Conservation (phyloP, 2,329 filamentous ascomycete genomes). For the Fusarium clavum region DNA sequence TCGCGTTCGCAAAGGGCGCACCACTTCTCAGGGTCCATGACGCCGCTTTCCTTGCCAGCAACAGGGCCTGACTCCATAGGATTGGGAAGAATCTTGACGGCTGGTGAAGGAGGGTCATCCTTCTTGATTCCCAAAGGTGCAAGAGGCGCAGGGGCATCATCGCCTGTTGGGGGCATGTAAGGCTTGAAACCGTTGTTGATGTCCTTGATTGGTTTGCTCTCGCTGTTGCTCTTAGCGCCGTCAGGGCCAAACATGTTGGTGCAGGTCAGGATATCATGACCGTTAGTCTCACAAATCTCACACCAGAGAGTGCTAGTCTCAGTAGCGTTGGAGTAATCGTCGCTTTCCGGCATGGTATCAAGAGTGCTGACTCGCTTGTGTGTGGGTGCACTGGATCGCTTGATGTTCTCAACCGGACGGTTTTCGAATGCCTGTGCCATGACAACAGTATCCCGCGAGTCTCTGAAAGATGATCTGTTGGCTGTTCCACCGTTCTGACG, state of each 20-base stretch:
- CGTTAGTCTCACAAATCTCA: conserved; percentile 92
- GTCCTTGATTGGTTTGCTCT: conserved; percentile 49
- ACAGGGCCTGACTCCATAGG: conserved; percentile 75
- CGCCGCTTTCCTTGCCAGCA: conserved; percentile 80
- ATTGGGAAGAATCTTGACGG: conserved; percentile 67
- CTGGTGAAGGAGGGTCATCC: conserved; percentile 51
- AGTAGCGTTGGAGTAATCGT: conserved; percentile 75
- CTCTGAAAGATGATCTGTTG: conserved; percentile 69
- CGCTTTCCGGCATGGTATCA: conserved; percentile 77
- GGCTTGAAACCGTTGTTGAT: conserved; percentile 54
- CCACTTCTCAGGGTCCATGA: conserved; percentile 90
- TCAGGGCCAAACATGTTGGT: conserved; percentile 82
- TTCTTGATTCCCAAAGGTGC: conserved; percentile 63
- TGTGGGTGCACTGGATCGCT: conserved; percentile 61
- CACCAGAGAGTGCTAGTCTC: conserved; percentile 86
- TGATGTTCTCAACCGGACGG: conserved; percentile 60
- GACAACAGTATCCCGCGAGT: conserved; percentile 74
- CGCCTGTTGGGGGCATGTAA: conserved; percentile 55
- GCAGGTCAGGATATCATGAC: conserved; percentile 94
- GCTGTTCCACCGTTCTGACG: conserved; percentile 57
- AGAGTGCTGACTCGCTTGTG: conserved; percentile 67
- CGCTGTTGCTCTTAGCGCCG: conserved; percentile 50
- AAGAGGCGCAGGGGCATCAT: conserved; percentile 66
- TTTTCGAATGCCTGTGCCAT: conserved; percentile 64
- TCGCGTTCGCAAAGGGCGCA: conserved; percentile 96